These are phyloP conservation scores for Crataegus laevigata DNA, from an alignment of 306 rosid species.

Conservation along the genomic window DNA sequence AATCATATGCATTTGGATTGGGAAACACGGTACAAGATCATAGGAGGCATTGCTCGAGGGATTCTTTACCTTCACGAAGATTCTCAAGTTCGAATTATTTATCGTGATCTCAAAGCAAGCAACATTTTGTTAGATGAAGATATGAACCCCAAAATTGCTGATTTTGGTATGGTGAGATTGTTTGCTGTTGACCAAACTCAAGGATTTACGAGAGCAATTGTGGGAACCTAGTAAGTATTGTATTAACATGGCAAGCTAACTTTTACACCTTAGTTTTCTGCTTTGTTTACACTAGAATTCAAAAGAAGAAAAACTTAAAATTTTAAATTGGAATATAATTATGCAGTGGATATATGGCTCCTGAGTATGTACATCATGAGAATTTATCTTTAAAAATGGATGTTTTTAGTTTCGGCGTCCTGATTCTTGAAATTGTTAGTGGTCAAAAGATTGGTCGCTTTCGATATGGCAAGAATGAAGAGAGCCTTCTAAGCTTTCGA, in stretches of 20 bases:
- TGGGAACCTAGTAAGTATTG: slow-evolving; percentile 3
- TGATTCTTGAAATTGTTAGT: slow-evolving; percentile 11
- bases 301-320: background rate
- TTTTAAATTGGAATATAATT: background rate
- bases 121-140: slow-evolving; percentile 3
- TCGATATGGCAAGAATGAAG: background rate
- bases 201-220: background rate
- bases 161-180: slow-evolving; percentile 1
- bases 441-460: background rate
- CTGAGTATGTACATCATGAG: background rate
- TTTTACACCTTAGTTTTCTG: background rate
- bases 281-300: background rate
- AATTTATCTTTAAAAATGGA: slow-evolving; percentile 12
- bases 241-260: background rate
- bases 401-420: slow-evolving; percentile 15
- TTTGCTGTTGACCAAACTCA: background rate
- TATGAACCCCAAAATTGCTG: slow-evolving; percentile 5
- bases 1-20: background rate
- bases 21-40: slow-evolving; percentile 6
- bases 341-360: slow-evolving; percentile 24
- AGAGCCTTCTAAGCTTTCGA: background rate
- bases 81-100: background rate
- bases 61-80: slow-evolving; percentile 5
- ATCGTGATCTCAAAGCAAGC: background rate
- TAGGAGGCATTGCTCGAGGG: slow-evolving; percentile 3